Evolutionary conservation across 805 yeast genomes (phyloP).

Genomic region (Wickerhamomyces chaumierensis): DNA sequence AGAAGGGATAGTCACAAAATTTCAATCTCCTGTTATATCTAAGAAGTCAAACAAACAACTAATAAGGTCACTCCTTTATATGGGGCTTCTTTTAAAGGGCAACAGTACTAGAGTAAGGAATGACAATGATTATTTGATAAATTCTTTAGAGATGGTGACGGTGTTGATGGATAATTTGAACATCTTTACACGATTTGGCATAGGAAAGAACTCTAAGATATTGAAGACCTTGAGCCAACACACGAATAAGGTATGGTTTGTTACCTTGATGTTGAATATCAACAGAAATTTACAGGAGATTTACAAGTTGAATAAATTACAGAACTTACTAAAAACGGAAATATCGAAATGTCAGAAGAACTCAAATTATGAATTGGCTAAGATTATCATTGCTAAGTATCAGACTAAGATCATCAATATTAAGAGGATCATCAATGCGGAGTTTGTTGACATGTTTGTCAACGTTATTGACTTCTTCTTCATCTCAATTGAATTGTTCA

Average conservation of each 20-base stretch:
- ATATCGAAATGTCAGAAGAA: conserved; percentile 3
- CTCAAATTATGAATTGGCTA: conserved; percentile 1
- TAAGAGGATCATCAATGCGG: conserved; percentile 2
- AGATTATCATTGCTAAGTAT: conserved; percentile 6
- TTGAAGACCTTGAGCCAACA: conserved; percentile 2
- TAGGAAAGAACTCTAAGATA: conserved; percentile 6
- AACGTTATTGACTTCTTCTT: conserved; percentile 10
- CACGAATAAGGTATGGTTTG: conserved; percentile 12
- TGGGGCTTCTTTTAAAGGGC: conserved; percentile 7
- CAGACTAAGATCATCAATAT: conserved; percentile 5
- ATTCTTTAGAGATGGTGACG: conserved; percentile 8
- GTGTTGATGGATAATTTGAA: conserved; percentile 12
- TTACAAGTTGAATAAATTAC: conserved; percentile 2
- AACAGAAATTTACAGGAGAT: conserved; percentile 5
- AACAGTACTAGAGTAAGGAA: conserved; percentile 1
- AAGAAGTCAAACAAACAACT: conserved; percentile 5
- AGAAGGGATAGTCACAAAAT: not conserved
- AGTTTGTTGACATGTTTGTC: conserved; percentile 6
- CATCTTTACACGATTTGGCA: conserved; percentile 8
- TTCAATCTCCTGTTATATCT: not conserved
- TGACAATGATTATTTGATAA: conserved; percentile 4
- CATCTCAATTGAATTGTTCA: conserved; percentile 10
- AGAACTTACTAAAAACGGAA: conserved; percentile 2
- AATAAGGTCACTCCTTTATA: conserved; percentile 7
- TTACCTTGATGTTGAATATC: conserved; percentile 8